phyloP scores from a whole-genome alignment of 1,284 basidiomycete genomes.

The Cystobasidium pallidum region DNA sequence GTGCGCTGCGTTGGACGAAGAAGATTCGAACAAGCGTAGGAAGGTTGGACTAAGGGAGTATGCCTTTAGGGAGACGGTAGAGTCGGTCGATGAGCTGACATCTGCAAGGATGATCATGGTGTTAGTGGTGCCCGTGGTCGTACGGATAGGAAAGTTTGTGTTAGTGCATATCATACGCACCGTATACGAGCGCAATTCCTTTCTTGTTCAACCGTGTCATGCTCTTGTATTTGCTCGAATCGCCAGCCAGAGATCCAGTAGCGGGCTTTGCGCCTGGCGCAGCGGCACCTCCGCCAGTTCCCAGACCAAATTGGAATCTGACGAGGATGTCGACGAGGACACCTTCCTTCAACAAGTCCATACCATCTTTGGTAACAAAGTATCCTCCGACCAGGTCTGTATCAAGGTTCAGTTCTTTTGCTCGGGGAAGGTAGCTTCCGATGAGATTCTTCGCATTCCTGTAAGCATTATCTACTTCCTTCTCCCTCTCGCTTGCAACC shows the following conservation, averaged over 20 bases:
- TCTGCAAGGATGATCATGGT: conserved; percentile 53
- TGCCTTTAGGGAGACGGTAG: conserved; percentile 87
- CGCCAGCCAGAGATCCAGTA: conserved; percentile 31
- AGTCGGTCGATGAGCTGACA: conserved; percentile 68
- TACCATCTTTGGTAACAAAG: conserved; percentile 68
- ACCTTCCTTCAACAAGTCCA: conserved; percentile 70
- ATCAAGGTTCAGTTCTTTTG: conserved; percentile 90
- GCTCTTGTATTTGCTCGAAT: conserved; percentile 37
- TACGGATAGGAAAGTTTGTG: no score
- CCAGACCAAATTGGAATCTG: conserved; percentile 81
- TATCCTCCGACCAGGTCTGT: conserved; percentile 97
- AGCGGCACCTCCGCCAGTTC: conserved; percentile 61
- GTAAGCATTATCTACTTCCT: conserved; percentile 41
- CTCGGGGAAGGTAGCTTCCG: conserved; percentile 77
- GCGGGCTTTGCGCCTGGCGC: conserved; percentile 43
- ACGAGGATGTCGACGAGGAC: conserved; percentile 88
- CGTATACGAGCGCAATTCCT: conserved; percentile 87
- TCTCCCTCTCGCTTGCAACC: conserved; percentile 29
- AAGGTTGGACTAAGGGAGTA: conserved; percentile 85
- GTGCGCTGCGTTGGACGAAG: conserved; percentile 6
- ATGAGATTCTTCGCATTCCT: conserved; percentile 65
- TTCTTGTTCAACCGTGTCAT: conserved; percentile 61
- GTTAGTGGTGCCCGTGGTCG: background rate
- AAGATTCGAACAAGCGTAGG: conserved; percentile 77
- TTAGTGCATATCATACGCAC: conserved; percentile 61